Percentiles rank a stretch among this genome's conserved stretches.
These are phyloP conservation scores for Picocystis sp. DNA, from an alignment of 163 green algal species.

Conservation along the genomic window DNA sequence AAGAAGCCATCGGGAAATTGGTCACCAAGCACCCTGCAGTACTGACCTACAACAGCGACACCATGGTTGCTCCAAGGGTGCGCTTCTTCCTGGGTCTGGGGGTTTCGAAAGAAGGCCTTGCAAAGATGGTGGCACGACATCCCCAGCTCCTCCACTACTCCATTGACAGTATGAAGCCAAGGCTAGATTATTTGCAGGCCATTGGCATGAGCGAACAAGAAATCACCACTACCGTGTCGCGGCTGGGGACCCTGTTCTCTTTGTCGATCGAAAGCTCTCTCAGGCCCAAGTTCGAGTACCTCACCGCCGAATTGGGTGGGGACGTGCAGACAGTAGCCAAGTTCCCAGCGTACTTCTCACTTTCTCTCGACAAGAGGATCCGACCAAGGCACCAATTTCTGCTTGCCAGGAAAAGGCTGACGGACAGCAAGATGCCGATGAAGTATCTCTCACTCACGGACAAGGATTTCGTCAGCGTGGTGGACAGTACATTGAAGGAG, in stretches of 20 bases:
- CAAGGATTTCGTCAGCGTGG: conserved; percentile 20
- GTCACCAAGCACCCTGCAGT: conserved; percentile 24
- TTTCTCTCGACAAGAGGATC: conserved; percentile 38
- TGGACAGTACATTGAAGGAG: conserved; percentile 2
- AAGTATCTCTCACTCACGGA: conserved; percentile 28
- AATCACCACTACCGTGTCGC: conserved; percentile 12
- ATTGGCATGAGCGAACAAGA: conserved; percentile 32
- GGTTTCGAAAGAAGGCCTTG: conserved; percentile 17
- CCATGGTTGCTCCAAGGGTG: conserved; percentile 23
- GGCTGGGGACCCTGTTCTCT: conserved; percentile 40
- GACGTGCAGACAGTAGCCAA: conserved; percentile 19
- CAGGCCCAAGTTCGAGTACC: conserved; percentile 47
- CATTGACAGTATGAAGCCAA: conserved; percentile 35
- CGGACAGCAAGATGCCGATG: conserved; percentile 20
- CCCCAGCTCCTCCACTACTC: conserved; percentile 48
- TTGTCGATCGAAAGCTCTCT: conserved; percentile 34
- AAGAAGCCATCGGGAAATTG: conserved; percentile 20
- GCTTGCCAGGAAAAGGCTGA: conserved; percentile 4
- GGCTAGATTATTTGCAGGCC: conserved; percentile 28
- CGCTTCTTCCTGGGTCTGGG: conserved; percentile 24
- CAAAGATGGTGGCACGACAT: conserved; percentile 24
- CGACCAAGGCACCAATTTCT: conserved; percentile 34
- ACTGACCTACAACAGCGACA: conserved; percentile 24
- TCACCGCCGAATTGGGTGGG: conserved; percentile 32
- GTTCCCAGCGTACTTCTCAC: conserved; percentile 48